Evolutionary conservation across 2,329 filamentous ascomycete genomes (phyloP).

Genomic region (Diaporthe citri): DNA sequence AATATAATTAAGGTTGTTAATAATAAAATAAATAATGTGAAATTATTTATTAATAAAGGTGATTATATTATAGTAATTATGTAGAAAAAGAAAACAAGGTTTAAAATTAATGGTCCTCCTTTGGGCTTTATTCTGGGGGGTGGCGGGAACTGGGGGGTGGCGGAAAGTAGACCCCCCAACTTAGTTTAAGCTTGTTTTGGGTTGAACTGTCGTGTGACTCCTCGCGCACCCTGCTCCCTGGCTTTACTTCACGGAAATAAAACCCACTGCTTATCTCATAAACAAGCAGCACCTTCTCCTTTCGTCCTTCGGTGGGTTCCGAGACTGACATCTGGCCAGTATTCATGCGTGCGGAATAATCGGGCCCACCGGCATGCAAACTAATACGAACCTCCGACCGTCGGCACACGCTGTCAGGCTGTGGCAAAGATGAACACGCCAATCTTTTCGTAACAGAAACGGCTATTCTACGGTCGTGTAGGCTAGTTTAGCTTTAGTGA

Average conservation of each 20-base stretch:
- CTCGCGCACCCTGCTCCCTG: not conserved
- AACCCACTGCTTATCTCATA: not conserved
- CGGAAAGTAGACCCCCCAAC: too few relatives aligned
- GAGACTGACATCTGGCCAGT: too few relatives aligned
- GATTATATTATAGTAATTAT: too few relatives aligned
- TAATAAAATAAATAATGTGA: too few relatives aligned
- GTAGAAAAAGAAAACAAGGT: too few relatives aligned
- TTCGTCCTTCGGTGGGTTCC: not conserved
- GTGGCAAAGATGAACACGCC: not conserved
- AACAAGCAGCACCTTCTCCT: conserved; percentile 16
- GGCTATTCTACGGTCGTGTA: not conserved
- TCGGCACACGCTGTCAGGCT: not conserved
- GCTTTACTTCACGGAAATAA: not conserved
- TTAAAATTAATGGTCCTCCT: too few relatives aligned
- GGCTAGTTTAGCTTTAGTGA: not conserved
- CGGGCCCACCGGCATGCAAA: not conserved
- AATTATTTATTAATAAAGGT: too few relatives aligned
- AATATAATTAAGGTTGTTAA: too few relatives aligned
- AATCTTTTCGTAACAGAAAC: not conserved
- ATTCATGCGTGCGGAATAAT: not conserved
- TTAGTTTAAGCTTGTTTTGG: conserved; percentile 28
- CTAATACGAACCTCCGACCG: not conserved
- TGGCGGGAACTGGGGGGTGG: too few relatives aligned
- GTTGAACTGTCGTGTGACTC: conserved; percentile 6
- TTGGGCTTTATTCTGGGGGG: too few relatives aligned